These are phyloP conservation scores for Cercospora sojina DNA, from an alignment of 2,329 filamentous ascomycete species.

Conservation along the genomic window DNA sequence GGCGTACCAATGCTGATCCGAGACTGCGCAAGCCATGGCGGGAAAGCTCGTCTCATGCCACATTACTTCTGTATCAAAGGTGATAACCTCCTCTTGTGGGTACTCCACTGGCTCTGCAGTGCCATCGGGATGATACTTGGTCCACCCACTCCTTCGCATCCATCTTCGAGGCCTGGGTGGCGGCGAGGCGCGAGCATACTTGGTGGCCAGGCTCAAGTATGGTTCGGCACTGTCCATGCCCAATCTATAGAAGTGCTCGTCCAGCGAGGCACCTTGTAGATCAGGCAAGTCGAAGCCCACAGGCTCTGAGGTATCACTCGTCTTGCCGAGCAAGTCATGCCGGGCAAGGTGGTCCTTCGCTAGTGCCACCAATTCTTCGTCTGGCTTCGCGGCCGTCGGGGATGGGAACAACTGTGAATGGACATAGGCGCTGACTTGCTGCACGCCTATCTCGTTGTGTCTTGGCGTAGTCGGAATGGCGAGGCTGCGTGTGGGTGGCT, in stretches of 20 bases:
- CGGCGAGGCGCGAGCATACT: conserved; percentile 63
- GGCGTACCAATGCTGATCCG: conserved; percentile 89
- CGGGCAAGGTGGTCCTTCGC: conserved; percentile 77
- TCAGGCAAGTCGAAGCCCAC: conserved; percentile 83
- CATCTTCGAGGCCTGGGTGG: conserved; percentile 68
- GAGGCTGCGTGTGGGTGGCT: conserved; percentile 24
- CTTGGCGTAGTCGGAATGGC: conserved; percentile 56
- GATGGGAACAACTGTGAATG: conserved; percentile 76
- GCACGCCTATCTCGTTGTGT: conserved; percentile 90
- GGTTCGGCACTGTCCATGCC: conserved; percentile 85
- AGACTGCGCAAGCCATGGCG: conserved; percentile 93
- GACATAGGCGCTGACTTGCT: conserved; percentile 83
- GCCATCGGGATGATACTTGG: conserved; percentile 80
- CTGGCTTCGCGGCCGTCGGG: conserved; percentile 60
- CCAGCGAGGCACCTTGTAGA: conserved; percentile 75
- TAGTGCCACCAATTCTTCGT: conserved; percentile 74
- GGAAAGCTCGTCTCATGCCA: conserved; percentile 90
- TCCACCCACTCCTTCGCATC: conserved; percentile 83
- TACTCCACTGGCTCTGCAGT: conserved; percentile 68
- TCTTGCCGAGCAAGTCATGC: conserved; percentile 88
- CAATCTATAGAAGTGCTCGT: conserved; percentile 91
- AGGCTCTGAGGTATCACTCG: conserved; percentile 69
- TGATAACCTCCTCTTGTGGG: conserved; percentile 78
- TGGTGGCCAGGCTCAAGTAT: conserved; percentile 71
- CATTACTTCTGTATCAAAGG: conserved; percentile 96